Percentiles rank a stretch among this genome's conserved stretches.
Conservation (phyloP, 1,284 basidiomycete genomes). For the Pascua guehoae region DNA sequence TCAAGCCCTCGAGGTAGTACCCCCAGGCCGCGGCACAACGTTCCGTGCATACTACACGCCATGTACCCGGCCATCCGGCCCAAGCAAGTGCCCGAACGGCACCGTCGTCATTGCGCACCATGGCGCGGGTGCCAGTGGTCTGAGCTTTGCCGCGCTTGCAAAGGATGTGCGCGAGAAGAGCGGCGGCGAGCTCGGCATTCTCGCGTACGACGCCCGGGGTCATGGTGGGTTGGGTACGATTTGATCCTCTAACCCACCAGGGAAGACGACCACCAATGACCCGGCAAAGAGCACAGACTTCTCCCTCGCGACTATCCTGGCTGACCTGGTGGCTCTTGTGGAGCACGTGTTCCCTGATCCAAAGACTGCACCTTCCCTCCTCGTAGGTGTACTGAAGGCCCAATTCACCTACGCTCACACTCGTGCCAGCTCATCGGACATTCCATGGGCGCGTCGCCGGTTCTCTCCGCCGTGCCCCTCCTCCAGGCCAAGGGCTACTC, state of each 20-base stretch:
- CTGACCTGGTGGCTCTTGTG: conserved; percentile 68
- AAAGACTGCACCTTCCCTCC: conserved; percentile 61
- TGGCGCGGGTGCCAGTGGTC: conserved; percentile 84
- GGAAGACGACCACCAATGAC: conserved; percentile 54
- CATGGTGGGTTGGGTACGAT: conserved; percentile 66
- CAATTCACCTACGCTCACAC: conserved; percentile 19
- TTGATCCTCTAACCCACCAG: conserved; percentile 44
- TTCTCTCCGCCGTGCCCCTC: conserved; percentile 64
- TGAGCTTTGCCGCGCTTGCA: conserved; percentile 85
- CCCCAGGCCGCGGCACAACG: conserved; percentile 61
- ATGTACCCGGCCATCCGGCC: conserved; percentile 2
- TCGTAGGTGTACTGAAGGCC: conserved; percentile 56
- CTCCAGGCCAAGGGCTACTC: conserved; percentile 66
- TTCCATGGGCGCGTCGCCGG: conserved; percentile 86
- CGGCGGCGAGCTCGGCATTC: conserved; percentile 72
- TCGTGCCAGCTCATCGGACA: conserved; percentile 69
- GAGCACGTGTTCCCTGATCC: conserved; percentile 66
- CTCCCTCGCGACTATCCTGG: conserved; percentile 64
- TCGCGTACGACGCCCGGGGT: conserved; percentile 78
- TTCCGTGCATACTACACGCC: conserved; percentile 74
- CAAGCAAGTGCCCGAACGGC: conserved; percentile 41
- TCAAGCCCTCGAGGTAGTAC: conserved; percentile 68
- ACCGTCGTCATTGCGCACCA: conserved; percentile 88
- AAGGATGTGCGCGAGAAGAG: conserved; percentile 64
- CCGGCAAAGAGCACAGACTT: conserved; percentile 59